These are phyloP conservation scores for Tricladium varicosporioides DNA, from an alignment of 2,329 filamentous ascomycete genomes.

Conservation along the genomic window DNA sequence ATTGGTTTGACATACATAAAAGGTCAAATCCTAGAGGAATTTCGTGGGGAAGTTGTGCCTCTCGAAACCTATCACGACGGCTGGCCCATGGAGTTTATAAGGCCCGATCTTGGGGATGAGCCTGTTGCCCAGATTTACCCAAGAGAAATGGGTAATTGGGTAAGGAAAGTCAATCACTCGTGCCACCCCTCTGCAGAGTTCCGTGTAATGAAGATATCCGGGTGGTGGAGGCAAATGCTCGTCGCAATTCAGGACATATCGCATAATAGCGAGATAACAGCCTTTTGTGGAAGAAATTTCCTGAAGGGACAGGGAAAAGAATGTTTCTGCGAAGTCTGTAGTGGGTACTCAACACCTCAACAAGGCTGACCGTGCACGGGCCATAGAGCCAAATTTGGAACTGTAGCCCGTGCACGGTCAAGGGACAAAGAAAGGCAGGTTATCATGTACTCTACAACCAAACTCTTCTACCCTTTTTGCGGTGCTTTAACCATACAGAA, in stretches of 20 bases:
- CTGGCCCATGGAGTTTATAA: slow-evolving; percentile 11
- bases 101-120: slow-evolving; percentile 7
- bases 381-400: neutral
- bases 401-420: neutral
- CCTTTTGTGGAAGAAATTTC: slow-evolving; percentile 3
- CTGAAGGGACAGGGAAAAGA: slow-evolving; percentile 6
- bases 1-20: neutral
- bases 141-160: slow-evolving; percentile 7
- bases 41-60: slow-evolving; percentile 11
- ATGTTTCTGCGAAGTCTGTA: slow-evolving; percentile 4
- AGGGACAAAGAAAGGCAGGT: neutral
- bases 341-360: neutral
- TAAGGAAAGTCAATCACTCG: slow-evolving; percentile 10
- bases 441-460: too few relatives aligned
- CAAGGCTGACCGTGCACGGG: neutral
- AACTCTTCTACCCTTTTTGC: too few relatives aligned
- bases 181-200: slow-evolving; percentile 6
- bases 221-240: slow-evolving; percentile 9
- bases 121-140: slow-evolving; percentile 10
- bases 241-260: slow-evolving; percentile 9
- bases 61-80: slow-evolving; percentile 3
- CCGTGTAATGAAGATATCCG: slow-evolving; percentile 10
- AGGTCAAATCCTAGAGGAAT: slow-evolving; percentile 9
- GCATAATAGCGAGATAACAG: slow-evolving; percentile 7
- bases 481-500: too few relatives aligned